Base-by-base conservation (phyloP, 768 basidiomycete genomes). In the Serendipita sp. region DNA sequence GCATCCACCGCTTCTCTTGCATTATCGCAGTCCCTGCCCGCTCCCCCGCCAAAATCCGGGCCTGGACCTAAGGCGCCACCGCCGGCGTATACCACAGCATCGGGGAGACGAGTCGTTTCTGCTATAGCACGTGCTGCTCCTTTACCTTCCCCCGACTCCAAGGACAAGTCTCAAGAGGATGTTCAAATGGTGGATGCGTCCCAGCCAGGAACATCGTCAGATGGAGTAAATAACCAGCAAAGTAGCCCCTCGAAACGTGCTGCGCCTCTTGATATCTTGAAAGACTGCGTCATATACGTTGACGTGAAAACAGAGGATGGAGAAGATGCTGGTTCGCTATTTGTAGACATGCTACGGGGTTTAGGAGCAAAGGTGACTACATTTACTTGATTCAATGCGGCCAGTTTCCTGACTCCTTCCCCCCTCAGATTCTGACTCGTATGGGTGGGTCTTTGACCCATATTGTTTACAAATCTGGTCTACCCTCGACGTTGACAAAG, bases 301-400 rank as follows among this genome's bases (percentile, higher is more conserved):
- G 92, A 94, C 69, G 88, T 95, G 28, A 70, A 77, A 65, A 82
- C 82, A 13, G 79, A 79, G 34, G 82, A 84, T 63, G 90, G 87
- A 0, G 88, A 90, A 61, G 83, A 94, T 68, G 88, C 88, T 0
- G 85, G 88, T 0, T 79, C 79, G 26, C 72, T 91, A 67, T 94
- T 94, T 68, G 80, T 84, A 14, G 88, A 93, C 53, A 90, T 93
- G 85, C 71, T 94, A 66, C 80, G 80, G 66, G 78, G 78, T 31
- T 74, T 92, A 9, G 93, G 92, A 20, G 92, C 92, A 45, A 82
- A 81, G 77, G 92, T 92, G 66, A 64, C n/a, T n/a, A n/a, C n/a
- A 79, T 70, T 7, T 20, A 24, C 7, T 58, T 42, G 42, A 67
- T n/a, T 62, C 34, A 22, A 33, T 16, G 62, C 3, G 22, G 51